phyloP scores from a whole-genome alignment of 495 filamentous ascomycete species.

The Apodospora peruviana region DNA sequence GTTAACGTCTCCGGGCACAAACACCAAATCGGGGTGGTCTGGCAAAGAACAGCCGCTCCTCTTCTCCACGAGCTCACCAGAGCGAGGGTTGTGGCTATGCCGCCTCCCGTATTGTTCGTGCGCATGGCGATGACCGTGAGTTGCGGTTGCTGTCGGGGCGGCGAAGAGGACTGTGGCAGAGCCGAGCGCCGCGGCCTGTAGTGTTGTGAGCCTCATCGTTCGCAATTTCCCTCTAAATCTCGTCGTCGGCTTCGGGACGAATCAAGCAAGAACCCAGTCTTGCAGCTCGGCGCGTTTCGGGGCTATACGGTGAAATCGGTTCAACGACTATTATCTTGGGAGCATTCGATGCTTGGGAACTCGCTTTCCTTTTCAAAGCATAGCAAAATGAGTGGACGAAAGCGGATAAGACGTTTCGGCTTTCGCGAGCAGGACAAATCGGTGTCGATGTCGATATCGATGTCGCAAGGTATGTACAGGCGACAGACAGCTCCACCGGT shows the following conservation, averaged over 20 bases:
- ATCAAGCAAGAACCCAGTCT: conserved; percentile 2
- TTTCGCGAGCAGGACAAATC: too few relatives aligned
- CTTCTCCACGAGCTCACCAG: conserved; percentile 22
- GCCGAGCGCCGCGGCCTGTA: conserved; percentile 43
- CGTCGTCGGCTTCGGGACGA: neutral
- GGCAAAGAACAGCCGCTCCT: conserved; percentile 61
- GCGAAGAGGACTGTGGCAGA: conserved; percentile 41
- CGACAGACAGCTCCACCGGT: too few relatives aligned
- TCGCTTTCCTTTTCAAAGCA: neutral
- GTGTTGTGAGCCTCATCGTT: conserved; percentile 44
- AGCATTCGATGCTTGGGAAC: conserved; percentile 5
- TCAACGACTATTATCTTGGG: too few relatives aligned
- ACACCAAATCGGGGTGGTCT: conserved; percentile 59
- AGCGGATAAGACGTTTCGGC: too few relatives aligned
- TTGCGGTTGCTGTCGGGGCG: conserved; percentile 24
- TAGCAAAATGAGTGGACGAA: too few relatives aligned
- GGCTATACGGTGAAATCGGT: too few relatives aligned
- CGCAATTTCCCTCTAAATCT: neutral
- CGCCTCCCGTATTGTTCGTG: conserved; percentile 28
- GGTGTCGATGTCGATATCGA: too few relatives aligned
- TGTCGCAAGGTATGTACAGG: too few relatives aligned
- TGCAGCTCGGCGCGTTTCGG: neutral
- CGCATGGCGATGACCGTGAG: conserved; percentile 31
- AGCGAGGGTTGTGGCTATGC: conserved; percentile 27
- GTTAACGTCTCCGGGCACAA: conserved; percentile 59